Conservation (phyloP, 2,329 filamentous ascomycete species). For the Incumbomyces delicatus region DNA sequence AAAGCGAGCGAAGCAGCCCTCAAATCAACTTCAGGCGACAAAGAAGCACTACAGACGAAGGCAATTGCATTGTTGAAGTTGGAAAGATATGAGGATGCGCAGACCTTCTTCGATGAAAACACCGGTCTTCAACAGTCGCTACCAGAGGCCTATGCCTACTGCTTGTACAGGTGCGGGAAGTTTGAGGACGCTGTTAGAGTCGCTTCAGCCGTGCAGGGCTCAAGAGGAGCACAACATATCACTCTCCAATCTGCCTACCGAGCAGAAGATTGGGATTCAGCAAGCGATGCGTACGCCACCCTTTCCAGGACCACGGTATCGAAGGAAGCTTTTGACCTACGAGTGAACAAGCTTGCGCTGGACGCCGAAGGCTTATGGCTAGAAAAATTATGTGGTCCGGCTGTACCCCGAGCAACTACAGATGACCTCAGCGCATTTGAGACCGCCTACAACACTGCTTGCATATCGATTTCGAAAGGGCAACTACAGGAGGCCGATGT, state of each 20-base stretch:
- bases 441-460: constrained; percentile 56
- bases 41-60: constrained; percentile 49
- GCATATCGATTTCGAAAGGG: constrained; percentile 51
- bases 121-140: constrained; percentile 13
- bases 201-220: constrained; percentile 31
- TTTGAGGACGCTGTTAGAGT: constrained; percentile 45
- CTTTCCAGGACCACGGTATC: constrained; percentile 34
- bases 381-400: constrained; percentile 40
- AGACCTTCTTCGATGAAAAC: constrained; percentile 44
- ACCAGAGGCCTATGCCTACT: constrained; percentile 51
- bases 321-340: constrained; percentile 49
- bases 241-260: constrained; percentile 55
- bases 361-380: constrained; percentile 55
- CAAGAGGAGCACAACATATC: constrained; percentile 48
- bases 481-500: constrained; percentile 49
- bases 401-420: constrained; percentile 44
- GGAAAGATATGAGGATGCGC: constrained; percentile 53
- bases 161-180: constrained; percentile 51
- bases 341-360: constrained; percentile 52
- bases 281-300: constrained; percentile 45
- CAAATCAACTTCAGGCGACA: constrained; percentile 47
- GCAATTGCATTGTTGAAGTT: constrained; percentile 52
- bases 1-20: constrained; percentile 48
- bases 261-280: constrained; percentile 48
- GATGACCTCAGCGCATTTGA: constrained; percentile 56